Conservation (phyloP, 225 moss, liverwort and hornwort genomes). For the Ulota crispa region DNA sequence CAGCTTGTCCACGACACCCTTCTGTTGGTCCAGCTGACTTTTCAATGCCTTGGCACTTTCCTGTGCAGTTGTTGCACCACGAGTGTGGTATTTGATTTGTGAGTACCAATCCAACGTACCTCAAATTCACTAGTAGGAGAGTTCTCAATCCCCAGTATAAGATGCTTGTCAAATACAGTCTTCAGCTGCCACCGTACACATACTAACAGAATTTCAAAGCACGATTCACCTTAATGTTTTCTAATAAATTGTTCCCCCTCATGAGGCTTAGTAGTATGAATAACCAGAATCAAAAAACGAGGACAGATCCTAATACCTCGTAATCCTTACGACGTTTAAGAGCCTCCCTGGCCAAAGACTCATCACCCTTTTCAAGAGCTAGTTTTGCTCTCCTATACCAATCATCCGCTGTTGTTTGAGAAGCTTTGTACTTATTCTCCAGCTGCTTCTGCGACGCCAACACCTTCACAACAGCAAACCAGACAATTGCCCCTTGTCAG, state of each 20-base stretch:
- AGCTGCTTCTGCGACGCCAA: slow-evolving; percentile 97
- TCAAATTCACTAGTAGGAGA: slow-evolving; percentile 4
- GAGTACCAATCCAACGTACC: background rate
- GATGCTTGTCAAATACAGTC: background rate
- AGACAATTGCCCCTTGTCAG: slow-evolving; percentile 10
- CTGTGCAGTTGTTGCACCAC: slow-evolving; percentile 35
- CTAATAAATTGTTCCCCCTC: background rate
- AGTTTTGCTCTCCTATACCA: slow-evolving; percentile 98
- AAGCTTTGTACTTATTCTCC: slow-evolving; percentile 88
- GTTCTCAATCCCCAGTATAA: background rate
- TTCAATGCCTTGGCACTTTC: slow-evolving; percentile 91
- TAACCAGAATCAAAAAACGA: background rate
- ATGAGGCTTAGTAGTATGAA: background rate
- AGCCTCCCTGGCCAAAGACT: slow-evolving; percentile 91
- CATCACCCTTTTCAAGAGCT: slow-evolving; percentile 94
- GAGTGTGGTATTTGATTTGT: background rate
- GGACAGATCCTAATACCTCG: slow-evolving; percentile 48
- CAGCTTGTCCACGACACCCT: slow-evolving; percentile 88
- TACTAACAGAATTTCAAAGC: background rate
- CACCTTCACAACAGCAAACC: slow-evolving; percentile 53
- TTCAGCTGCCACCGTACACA: background rate
- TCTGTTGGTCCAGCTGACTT: slow-evolving; percentile 89
- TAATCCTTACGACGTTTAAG: slow-evolving; percentile 95
- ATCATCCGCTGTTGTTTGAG: slow-evolving; percentile 88
- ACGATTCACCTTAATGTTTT: background rate